Conservation (phyloP, 148 eudicot genomes). For the Rhododendron ferrugineum region DNA sequence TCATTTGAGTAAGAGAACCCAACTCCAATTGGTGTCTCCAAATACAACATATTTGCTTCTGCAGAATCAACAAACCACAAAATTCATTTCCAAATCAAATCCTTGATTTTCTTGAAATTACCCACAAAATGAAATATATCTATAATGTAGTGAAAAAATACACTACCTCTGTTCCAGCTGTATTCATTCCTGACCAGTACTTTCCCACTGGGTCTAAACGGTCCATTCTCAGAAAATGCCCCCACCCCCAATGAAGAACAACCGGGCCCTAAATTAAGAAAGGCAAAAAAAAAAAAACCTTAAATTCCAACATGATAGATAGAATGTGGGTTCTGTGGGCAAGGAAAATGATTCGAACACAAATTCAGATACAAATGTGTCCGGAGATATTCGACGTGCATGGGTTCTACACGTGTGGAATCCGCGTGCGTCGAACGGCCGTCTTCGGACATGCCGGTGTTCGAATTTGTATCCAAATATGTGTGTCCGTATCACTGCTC, state of each 20-base stretch:
- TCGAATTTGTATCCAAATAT: no score
- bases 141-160: not conserved
- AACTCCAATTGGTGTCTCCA: slow-evolving; percentile 29
- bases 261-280: slow-evolving; percentile 21
- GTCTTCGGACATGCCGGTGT: not conserved
- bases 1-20: slow-evolving; percentile 23
- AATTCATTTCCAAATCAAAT: not conserved
- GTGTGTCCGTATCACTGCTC: not conserved
- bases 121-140: no score
- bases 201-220: slow-evolving; percentile 27
- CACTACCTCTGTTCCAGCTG: slow-evolving; percentile 27
- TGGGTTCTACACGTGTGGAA: no score
- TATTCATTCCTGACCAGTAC: slow-evolving; percentile 16
- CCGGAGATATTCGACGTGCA: not conserved
- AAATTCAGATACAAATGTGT: not conserved
- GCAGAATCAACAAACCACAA: not conserved
- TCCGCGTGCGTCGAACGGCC: not conserved
- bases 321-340: not conserved
- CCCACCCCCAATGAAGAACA: slow-evolving; percentile 30
- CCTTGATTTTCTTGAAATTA: not conserved
- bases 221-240: slow-evolving; percentile 28
- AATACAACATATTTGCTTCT: slow-evolving; percentile 28
- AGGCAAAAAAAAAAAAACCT: not conserved
- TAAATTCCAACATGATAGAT: not conserved
- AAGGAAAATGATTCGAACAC: not conserved